phyloP scores from a whole-genome alignment of 345 rosid species.

The Laguncularia racemosa region DNA sequence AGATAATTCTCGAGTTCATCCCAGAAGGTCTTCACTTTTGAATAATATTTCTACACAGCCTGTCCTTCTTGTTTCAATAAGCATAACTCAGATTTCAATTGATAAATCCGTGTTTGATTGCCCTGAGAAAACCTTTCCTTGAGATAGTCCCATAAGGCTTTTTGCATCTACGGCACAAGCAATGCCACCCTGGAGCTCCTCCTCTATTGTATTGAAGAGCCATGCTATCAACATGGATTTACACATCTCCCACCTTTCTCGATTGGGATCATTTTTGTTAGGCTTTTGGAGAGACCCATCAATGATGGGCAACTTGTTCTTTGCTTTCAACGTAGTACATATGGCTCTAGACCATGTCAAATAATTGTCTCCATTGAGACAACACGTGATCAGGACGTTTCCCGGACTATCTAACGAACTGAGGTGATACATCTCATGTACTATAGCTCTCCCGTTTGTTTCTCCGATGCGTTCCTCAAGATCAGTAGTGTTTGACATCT shows the following conservation, averaged over 20 bases:
- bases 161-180: not conserved
- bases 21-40: constrained; percentile 1
- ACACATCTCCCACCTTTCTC: not conserved
- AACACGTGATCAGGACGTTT: not conserved
- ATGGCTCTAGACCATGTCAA: not conserved
- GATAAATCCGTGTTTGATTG: not conserved
- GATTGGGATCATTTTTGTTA: no score
- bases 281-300: not conserved
- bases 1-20: not conserved
- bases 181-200: not conserved
- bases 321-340: not conserved
- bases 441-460: no score
- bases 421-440: no score
- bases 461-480: no score
- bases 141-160: not conserved
- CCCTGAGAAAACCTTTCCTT: constrained; percentile 1
- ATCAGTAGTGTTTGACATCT: no score
- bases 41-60: constrained; percentile 6
- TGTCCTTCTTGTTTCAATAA: not conserved
- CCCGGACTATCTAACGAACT: not conserved
- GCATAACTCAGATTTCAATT: constrained; percentile 2
- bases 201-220: constrained; percentile 2
- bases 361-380: constrained; percentile 3
- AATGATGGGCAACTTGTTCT: not conserved
- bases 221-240: no score